Base-by-base conservation (phyloP, 2,329 filamentous ascomycete species). In the Xylaria sp. region DNA sequence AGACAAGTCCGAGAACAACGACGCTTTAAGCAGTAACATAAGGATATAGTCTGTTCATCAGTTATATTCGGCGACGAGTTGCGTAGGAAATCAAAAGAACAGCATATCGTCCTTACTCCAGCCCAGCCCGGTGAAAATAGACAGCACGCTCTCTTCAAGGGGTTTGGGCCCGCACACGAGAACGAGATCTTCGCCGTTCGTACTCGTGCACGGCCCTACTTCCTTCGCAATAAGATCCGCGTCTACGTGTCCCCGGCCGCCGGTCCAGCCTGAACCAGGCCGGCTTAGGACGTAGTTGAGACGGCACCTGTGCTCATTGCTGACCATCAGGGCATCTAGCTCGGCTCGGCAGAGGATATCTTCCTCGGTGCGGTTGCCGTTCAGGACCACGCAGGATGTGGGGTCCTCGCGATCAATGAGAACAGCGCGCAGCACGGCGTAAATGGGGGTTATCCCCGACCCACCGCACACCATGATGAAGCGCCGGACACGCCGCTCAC, bases 361-460 rank as follows among this genome's bases (percentile, higher is more conserved):
- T 66, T 90, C 88, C 56, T 92, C 85, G 6, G 82, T 72, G 12
- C 92, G 81, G 70, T 97, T 97, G 0, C 92, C 92, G 71, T 96
- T 84, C 0, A 97, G 79, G 0, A 97, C 82, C 1, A 90, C 78
- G 71, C 92, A 96, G 2, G 75, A 78, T 0, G 91, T 95, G 8
- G 75, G 68, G 71, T 94, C 91, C 0, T 80, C 74, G 1, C 74
- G 69, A 65, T 94, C 87, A 47, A 84, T 81, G 75, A 93, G 84
- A 0, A 96, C 85, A 0, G 91, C 89, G 6, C 91, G 82, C 55
- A 96, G 80, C 2, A 96, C 91, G 72, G 95, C 91, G 74, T 89
- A 95, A 66, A 97, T 91, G 0, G 94, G 94, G n/a, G 94, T 97
- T 71, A 97, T 90, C 0, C 94, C 94, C n/a, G 87, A 92, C 5